Evolutionary conservation across 2,329 filamentous ascomycete genomes (phyloP).

Genomic region (Aspergillus sp.): DNA sequence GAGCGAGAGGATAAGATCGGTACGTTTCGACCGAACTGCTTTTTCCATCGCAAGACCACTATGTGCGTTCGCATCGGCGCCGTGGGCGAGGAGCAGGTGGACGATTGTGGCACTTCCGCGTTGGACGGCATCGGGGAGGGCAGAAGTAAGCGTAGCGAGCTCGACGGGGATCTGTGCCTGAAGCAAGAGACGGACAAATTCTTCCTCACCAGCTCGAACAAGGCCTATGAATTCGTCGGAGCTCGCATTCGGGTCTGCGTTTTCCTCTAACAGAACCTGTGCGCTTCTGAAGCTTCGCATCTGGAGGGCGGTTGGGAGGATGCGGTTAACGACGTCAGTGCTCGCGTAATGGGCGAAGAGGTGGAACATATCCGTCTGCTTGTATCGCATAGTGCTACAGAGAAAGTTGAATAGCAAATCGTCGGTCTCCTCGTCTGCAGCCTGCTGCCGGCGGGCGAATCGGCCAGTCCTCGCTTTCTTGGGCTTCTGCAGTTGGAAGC

Average conservation of each 20-base stretch:
- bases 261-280: constrained; percentile 14
- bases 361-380: constrained; percentile 15
- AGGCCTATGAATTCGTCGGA: constrained; percentile 8
- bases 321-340: constrained; percentile 9
- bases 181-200: constrained; percentile 13
- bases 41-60: constrained; percentile 12
- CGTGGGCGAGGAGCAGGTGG: constrained; percentile 11
- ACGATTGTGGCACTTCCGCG: constrained; percentile 3
- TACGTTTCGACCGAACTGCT: constrained; percentile 8
- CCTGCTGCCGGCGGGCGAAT: constrained; percentile 14
- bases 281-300: constrained; percentile 9
- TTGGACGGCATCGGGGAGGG: constrained; percentile 12
- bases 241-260: constrained; percentile 14
- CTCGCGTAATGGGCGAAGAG: constrained; percentile 11
- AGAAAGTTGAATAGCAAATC: constrained; percentile 11
- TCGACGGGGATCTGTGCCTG: constrained; percentile 8
- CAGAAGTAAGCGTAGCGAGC: constrained; percentile 4
- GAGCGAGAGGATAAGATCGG: constrained; percentile 11
- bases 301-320: constrained; percentile 13
- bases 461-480: constrained; percentile 14
- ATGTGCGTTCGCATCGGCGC: constrained; percentile 8
- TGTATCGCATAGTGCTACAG: constrained; percentile 11
- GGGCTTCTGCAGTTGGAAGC: constrained; percentile 13
- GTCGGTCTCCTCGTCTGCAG: constrained; percentile 9
- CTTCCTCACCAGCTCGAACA: constrained; percentile 1